phyloP scores from a whole-genome alignment of 306 rosid species.

The Styphnolobium japonicum region DNA sequence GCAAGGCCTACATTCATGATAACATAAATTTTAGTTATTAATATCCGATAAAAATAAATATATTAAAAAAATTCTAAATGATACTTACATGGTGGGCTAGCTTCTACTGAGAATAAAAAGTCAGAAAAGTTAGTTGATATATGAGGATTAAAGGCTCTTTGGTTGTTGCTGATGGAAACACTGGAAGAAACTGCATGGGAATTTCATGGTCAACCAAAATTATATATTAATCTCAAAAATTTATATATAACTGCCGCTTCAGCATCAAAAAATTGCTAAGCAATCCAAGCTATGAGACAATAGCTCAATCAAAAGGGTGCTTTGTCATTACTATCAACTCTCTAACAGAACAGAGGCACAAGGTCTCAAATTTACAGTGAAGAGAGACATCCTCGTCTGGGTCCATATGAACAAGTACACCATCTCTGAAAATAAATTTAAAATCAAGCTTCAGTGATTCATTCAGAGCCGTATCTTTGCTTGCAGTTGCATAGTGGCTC shows the following conservation, averaged over 20 bases:
- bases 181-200: constrained; percentile 12
- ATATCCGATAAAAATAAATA: not conserved
- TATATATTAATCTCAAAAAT: constrained; percentile 37
- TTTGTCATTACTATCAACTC: constrained; percentile 60
- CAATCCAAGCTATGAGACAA: constrained; percentile 50
- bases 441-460: constrained; percentile 37
- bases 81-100: constrained; percentile 40
- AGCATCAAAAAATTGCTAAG: constrained; percentile 50
- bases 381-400: constrained; percentile 49
- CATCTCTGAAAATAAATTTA: constrained; percentile 73
- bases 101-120: constrained; percentile 9
- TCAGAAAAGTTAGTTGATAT: not conserved
- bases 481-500: constrained; percentile 23
- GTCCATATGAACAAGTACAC: constrained; percentile 66
- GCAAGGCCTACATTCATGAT: not conserved
- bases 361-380: constrained; percentile 84
- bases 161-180: constrained; percentile 19
- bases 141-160: not conserved
- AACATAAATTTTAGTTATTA: too few relatives aligned
- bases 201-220: constrained; percentile 39
- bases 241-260: constrained; percentile 46
- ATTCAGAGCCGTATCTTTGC: constrained; percentile 14
- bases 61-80: not conserved
- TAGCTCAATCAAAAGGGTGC: constrained; percentile 54
- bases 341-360: constrained; percentile 83